Evolutionary conservation across 352 stramenopile genomes (phyloP), one percentile per base, ranked within the genome.

Genomic region (Pelagophyceae sp.): DNA sequence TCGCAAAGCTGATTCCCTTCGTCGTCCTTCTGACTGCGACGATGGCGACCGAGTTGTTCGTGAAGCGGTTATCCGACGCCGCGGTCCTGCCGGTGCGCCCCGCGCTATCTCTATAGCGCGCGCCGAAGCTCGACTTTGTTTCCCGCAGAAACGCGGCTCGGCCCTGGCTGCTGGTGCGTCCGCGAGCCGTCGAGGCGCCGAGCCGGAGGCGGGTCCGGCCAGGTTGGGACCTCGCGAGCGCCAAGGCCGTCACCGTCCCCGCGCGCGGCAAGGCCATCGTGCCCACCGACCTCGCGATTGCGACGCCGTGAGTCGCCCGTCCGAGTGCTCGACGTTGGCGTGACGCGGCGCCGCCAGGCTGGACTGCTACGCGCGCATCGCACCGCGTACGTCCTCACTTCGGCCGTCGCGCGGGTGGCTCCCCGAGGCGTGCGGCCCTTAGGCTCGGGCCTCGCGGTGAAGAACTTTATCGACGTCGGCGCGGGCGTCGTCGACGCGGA

Each of bases 401-500:
- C n/a, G n/a, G n/a, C n/a, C n/a, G n/a, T n/a, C n/a, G n/a, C n/a
- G n/a, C n/a, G n/a, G n/a, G n/a, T n/a, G n/a, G n/a, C n/a, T n/a
- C 79, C 64, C 83, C 17, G 58, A 63, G 58, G 45, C 23, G 29
- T 23, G 6, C 31, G 27, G 19, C 31, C 72, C 38, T 88, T 89
- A 71, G 89, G 93, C 33, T 98, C 91, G 35, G 96, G 96, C 27
- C 88, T 99, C 31, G 94, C 96, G 25, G 87, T 93, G 71, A 99
- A 99, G 84, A 96, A 98, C 76, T 96, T 96, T 77, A 98, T 99
- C 79, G 95, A 99, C 82, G 94, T 95, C 15, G 96, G 96, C 54
- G 96, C 96, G 1, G 96, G 96, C 31, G 96, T 99, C 72, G 96
- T 99, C 60, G 94, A 99, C 83, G 94, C 93, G 31, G 95, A 99